These are phyloP conservation scores for Eucalyptus brandiana DNA, from an alignment of 345 rosid species.

Conservation along the genomic window DNA sequence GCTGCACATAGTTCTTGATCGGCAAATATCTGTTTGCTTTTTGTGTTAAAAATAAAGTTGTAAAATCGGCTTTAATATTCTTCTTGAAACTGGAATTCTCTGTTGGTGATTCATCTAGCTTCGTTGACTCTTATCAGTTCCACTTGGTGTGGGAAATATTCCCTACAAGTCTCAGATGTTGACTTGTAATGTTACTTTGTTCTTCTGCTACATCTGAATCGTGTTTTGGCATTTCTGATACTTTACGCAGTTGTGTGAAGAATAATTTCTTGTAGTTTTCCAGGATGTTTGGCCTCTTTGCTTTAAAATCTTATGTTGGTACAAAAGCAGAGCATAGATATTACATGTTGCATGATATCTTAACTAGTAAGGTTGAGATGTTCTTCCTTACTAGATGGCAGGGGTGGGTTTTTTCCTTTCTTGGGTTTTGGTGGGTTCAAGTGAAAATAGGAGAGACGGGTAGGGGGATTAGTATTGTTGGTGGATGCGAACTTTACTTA, in stretches of 20 bases:
- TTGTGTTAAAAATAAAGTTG: neutral
- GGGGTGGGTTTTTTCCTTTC: neutral
- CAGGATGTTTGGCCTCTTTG: neutral
- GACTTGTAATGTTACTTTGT: neutral
- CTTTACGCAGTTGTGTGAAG: neutral
- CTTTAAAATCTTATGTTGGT: neutral
- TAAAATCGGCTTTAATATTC: neutral
- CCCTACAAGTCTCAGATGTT: neutral
- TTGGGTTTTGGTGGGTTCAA: neutral
- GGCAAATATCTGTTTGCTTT: neutral
- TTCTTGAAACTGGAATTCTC: neutral
- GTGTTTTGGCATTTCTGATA: neutral
- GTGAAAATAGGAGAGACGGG: neutral
- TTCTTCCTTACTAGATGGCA: neutral
- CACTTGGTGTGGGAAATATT: neutral
- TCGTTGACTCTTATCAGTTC: neutral
- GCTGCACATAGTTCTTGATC: neutral
- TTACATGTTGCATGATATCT: neutral
- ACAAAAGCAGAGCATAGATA: neutral
- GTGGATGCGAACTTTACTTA: neutral
- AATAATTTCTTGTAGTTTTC: neutral
- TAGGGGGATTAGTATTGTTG: neutral
- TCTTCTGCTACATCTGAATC: neutral
- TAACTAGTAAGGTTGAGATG: neutral
- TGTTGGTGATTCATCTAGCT: neutral